Evolutionary conservation across 202 grass and related monocot species (phyloP).

Genomic region (Schoenoplectus tabernaemontani): DNA sequence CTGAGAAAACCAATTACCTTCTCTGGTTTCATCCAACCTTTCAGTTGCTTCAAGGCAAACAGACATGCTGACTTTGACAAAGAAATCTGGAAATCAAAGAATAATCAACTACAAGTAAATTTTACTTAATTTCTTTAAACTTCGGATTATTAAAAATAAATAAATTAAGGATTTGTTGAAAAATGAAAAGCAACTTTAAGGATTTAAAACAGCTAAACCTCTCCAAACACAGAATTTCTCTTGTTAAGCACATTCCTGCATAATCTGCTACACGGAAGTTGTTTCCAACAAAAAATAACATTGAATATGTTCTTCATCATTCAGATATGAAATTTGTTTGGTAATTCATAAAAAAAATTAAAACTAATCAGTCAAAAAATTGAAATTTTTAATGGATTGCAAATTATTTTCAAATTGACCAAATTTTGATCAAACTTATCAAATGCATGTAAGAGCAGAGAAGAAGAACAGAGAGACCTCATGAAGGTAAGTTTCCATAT

Average conservation of each 20-base stretch:
- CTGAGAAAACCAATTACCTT: slow-evolving; percentile 31
- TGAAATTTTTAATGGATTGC: not conserved
- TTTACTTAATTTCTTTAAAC: not conserved
- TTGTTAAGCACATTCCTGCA: not conserved
- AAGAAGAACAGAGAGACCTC: slow-evolving; percentile 33
- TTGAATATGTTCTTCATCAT: not conserved
- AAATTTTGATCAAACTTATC: not conserved
- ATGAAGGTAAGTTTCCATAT: slow-evolving; percentile 61
- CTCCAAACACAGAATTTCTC: not conserved
- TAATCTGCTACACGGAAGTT: not conserved
- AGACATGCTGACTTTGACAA: slow-evolving; percentile 48
- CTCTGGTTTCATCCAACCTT: slow-evolving; percentile 80
- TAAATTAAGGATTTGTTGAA: not conserved
- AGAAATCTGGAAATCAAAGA: slow-evolving; percentile 44
- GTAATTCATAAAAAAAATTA: not conserved
- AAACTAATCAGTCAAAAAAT: not conserved
- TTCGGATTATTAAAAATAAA: too few relatives aligned
- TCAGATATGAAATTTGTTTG: not conserved
- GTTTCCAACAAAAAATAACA: not conserved
- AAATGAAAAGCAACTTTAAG: too few relatives aligned
- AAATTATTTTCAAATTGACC: not conserved
- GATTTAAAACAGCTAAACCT: too few relatives aligned
- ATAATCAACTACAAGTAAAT: not conserved
- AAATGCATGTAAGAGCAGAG: not conserved
- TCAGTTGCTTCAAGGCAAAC: slow-evolving; percentile 56